These are phyloP conservation scores for Nigrograna mackinnonii DNA, from an alignment of 2,329 filamentous ascomycete genomes.

Conservation along the genomic window DNA sequence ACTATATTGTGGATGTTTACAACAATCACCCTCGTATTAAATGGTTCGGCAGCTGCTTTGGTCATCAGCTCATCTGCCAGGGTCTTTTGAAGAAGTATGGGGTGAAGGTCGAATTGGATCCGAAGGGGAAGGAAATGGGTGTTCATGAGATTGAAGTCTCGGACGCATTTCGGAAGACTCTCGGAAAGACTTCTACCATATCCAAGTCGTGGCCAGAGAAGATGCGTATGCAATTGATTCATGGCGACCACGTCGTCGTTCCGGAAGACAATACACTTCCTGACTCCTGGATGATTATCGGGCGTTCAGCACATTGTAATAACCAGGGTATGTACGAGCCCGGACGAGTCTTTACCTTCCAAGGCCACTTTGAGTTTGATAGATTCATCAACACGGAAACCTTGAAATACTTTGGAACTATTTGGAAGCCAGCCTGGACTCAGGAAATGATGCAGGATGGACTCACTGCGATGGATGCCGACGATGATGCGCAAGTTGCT, in stretches of 20 bases:
- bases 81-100: slow-evolving; percentile 37
- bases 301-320: slow-evolving; percentile 34
- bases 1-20: slow-evolving; percentile 39
- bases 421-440: slow-evolving; percentile 22
- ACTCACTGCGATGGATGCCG: slow-evolving; percentile 20
- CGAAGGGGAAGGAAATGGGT: slow-evolving; percentile 30
- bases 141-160: slow-evolving; percentile 24
- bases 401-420: slow-evolving; percentile 38
- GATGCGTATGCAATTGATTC: slow-evolving; percentile 44
- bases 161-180: slow-evolving; percentile 12
- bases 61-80: slow-evolving; percentile 47
- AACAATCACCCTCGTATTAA: slow-evolving; percentile 30
- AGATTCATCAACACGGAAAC: slow-evolving; percentile 44
- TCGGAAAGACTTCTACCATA: background rate
- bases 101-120: slow-evolving; percentile 27
- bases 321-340: slow-evolving; percentile 46
- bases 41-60: slow-evolving; percentile 50
- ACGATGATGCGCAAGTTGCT: slow-evolving; percentile 33
- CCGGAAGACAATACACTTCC: slow-evolving; percentile 18
- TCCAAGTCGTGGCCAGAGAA: slow-evolving; percentile 4
- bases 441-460: slow-evolving; percentile 8
- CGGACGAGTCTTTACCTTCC: slow-evolving; percentile 44
- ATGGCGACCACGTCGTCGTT: slow-evolving; percentile 35
- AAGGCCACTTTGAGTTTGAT: slow-evolving; percentile 52
- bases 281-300: slow-evolving; percentile 19